A percentile compares a stretch with the other conserved stretches of the same genome.
These are phyloP conservation scores for Torrubiella hemipterigena DNA, from an alignment of 2,329 filamentous ascomycete genomes.

Conservation along the genomic window DNA sequence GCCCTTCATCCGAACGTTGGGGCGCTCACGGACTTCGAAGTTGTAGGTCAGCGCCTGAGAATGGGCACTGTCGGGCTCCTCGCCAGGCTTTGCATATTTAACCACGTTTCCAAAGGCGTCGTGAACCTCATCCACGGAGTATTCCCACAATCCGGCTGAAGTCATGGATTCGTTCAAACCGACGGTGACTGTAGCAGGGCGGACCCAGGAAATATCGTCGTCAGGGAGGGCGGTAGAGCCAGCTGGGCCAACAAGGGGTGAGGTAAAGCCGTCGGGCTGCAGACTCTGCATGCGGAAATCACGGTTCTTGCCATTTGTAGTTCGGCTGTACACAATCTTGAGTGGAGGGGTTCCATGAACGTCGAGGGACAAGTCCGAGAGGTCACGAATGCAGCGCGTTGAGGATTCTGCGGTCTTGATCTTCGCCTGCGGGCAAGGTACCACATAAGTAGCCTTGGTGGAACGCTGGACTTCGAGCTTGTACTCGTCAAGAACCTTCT, in stretches of 20 bases:
- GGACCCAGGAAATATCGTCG: conserved; percentile 71
- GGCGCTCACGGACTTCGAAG: conserved; percentile 80
- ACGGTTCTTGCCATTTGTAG: conserved; percentile 70
- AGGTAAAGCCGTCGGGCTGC: conserved; percentile 75
- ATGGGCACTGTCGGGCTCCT: conserved; percentile 58
- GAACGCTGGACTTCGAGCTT: conserved; percentile 81
- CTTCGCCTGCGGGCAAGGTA: conserved; percentile 69
- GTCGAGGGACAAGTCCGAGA: conserved; percentile 74
- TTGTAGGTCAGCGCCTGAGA: conserved; percentile 56
- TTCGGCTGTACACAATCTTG: conserved; percentile 83
- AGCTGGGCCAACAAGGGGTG: conserved; percentile 57
- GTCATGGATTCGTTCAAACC: conserved; percentile 84
- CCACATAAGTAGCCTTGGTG: conserved; percentile 68
- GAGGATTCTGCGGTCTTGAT: conserved; percentile 51
- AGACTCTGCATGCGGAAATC: conserved; percentile 88
- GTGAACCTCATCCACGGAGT: conserved; percentile 81
- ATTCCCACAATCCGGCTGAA: conserved; percentile 70
- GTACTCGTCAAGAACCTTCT: conserved; percentile 81
- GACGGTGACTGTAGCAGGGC: conserved; percentile 61
- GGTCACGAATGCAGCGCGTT: conserved; percentile 71
- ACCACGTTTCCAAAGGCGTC: conserved; percentile 83
- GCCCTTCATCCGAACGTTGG: conserved; percentile 55
- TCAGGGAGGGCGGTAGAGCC: conserved; percentile 48
- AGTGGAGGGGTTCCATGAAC: conserved; percentile 83
- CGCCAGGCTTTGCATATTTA: conserved; percentile 54